phyloP scores from a whole-genome alignment of 2,329 filamentous ascomycete species.

The Aspergillus sp. region DNA sequence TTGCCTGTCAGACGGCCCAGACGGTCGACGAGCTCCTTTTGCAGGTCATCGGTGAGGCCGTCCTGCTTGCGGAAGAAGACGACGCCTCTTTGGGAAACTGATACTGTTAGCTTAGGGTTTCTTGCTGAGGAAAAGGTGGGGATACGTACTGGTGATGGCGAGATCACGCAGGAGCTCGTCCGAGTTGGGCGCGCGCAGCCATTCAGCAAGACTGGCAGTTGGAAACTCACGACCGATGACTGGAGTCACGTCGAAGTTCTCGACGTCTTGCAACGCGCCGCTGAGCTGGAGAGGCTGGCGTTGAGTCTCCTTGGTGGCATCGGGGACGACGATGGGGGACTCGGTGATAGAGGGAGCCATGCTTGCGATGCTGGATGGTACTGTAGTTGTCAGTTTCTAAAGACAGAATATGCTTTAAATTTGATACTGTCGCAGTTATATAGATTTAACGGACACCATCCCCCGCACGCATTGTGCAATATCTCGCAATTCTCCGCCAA shows the following conservation, averaged over 20 bases:
- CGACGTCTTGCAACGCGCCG: constrained; percentile 45
- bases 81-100: constrained; percentile 54
- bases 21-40: constrained; percentile 54
- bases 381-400: no score
- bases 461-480: constrained; percentile 9
- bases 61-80: constrained; percentile 56
- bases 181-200: constrained; percentile 38
- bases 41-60: constrained; percentile 49
- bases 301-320: constrained; percentile 17
- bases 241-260: constrained; percentile 52
- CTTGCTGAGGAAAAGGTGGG: no score
- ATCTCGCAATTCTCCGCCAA: constrained; percentile 1
- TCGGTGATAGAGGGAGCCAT: constrained; percentile 27
- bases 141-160: constrained; percentile 31
- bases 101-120: background rate
- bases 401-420: no score
- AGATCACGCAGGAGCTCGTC: constrained; percentile 37
- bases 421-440: background rate
- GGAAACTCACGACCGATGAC: constrained; percentile 53
- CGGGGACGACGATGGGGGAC: constrained; percentile 17
- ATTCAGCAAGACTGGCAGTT: constrained; percentile 49
- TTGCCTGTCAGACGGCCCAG: constrained; percentile 50
- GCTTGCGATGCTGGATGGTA: background rate
- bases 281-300: constrained; percentile 37
- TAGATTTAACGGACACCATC: background rate